Evolutionary conservation across 805 yeast species (phyloP).

Genomic region (Yarrowia hollandica): DNA sequence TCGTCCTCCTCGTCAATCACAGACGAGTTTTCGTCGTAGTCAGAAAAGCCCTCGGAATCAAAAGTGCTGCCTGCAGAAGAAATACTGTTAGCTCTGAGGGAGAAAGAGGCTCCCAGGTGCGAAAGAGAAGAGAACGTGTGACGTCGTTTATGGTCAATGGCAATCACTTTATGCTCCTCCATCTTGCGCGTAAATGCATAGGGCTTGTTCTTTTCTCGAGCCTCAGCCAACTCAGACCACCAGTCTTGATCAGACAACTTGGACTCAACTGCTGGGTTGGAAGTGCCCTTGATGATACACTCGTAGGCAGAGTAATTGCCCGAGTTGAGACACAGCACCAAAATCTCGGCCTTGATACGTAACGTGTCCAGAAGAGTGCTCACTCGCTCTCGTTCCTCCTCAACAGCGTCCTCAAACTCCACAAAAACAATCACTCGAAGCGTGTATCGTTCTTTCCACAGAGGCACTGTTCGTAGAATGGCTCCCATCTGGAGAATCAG

Average conservation of each 20-base stretch:
- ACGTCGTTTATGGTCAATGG: conserved; percentile 36
- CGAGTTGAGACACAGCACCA: conserved; percentile 65
- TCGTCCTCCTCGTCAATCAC: conserved; percentile 35
- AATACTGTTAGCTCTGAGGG: conserved; percentile 66
- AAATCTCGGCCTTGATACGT: conserved; percentile 79
- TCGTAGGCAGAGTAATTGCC: conserved; percentile 64
- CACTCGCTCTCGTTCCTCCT: conserved; percentile 67
- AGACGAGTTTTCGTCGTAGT: conserved; percentile 34
- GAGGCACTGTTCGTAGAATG: conserved; percentile 86
- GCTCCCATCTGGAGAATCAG: conserved; percentile 92
- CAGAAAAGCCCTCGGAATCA: conserved; percentile 29
- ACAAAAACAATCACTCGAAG: conserved; percentile 88
- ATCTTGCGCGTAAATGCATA: conserved; percentile 3
- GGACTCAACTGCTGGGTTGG: conserved; percentile 9
- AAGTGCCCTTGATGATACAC: conserved; percentile 67
- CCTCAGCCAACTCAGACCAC: conserved; percentile 65
- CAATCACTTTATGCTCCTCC: conserved; percentile 17
- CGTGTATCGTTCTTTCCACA: conserved; percentile 77
- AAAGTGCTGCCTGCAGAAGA: conserved; percentile 39
- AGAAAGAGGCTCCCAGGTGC: conserved; percentile 73
- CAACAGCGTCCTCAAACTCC: conserved; percentile 67
- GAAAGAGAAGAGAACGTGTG: conserved; percentile 61
- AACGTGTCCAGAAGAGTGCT: conserved; percentile 65
- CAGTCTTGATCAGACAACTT: conserved; percentile 66
- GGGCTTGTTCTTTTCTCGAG: conserved; percentile 15